Base-by-base conservation (phyloP, 2,329 filamentous ascomycete genomes). In the Cladosporium sphaerospermum region DNA sequence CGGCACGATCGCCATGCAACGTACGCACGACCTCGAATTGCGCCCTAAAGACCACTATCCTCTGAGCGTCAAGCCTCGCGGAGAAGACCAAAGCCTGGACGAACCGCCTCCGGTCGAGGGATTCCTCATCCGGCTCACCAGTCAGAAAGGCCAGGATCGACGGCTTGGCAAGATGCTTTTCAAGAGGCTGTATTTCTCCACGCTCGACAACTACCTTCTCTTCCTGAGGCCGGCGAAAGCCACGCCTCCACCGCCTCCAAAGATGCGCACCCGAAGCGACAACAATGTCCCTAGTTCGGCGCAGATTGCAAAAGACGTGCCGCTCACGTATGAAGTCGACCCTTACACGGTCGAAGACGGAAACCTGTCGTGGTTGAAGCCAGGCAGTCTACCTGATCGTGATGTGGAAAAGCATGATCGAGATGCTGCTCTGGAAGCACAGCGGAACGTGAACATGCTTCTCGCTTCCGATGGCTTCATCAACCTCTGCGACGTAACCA, bases 41-140 rank as follows among this genome's bases (percentile, higher is more conserved):
- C 76, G 83, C 3, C 82, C 82, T 0, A 84, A 85, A 63, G 71
- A 78, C 51, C 83, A 86, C 63, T 86, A 85, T 60, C 77, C 82
- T 2, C 81, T 80, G 2, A 72, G 66, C 13, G 71, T 73, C 4
- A 69, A 71, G 19, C 67, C 67, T 6, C 70, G 72, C 61, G 69
- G 69, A 1, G 56, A 78, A 46, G 73, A 72, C 6, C 80, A 84
- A 56, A 64, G 62, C 0, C 53, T 81, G 50, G 74, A 76, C 13
- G 83, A 86, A 57, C 83, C 83, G 4, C 63, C 77, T 1, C 83
- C 83, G 9, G 71, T 85, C 1, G 83, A 86, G 70, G 83, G 83
- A 0, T 86, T 86, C 58, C 69, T 86, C 18, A 76, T 86, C 45
- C 75, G 83, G 39, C 69, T 86, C 42, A 86, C 83, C 4, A 82